Base-by-base conservation (phyloP, 495 filamentous ascomycete species). In the Neurospora sp. region DNA sequence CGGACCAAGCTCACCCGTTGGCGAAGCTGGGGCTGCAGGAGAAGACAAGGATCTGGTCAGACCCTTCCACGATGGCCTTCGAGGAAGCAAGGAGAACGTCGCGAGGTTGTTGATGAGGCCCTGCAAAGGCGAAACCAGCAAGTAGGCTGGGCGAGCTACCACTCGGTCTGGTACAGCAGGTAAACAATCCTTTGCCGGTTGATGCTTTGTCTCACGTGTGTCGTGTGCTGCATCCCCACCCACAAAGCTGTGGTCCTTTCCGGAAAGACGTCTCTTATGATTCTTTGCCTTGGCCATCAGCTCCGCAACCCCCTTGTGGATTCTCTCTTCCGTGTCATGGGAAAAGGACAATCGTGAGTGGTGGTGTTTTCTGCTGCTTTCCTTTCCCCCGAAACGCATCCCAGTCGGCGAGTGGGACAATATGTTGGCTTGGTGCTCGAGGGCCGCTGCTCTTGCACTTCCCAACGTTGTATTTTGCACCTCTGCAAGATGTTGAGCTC, bases 91-190 rank as follows among this genome's bases (percentile, higher is more conserved):
- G 31, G 88, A 90, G 73, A 88, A 77, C 4, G 88, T 92, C 23
- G 86, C 82, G 16, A 92, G 81, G 71, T 82, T 84, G 38, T 86
- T 89, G 27, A 90, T 78, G 0, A 92, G 84, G 1, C 91, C 89
- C 35, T 94, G 84, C 4, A 94, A 84, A 3, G 94, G 94, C 5
- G 93, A 97, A 42, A 98, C 85, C 12, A 97, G 83, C 1, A 98
- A 84, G 81, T 96, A 97, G 18, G 88, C 87, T 8, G 87, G 85
- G 12, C 77, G 79, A 31, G 80, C 79, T 31, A 39, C 41, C 38
- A 71, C 73, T 16, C 78, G 71, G 38, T 78, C 74, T 14, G 77
- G 66, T 5, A 85, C 27, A 0, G 75, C 72, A 16, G 74, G 76
- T 11, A 82, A 70, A 20, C 70, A 78, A 59, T 74, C 78, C 9